Conservation (phyloP, 306 rosid genomes). For the Gynostemma pentaphyllum region DNA sequence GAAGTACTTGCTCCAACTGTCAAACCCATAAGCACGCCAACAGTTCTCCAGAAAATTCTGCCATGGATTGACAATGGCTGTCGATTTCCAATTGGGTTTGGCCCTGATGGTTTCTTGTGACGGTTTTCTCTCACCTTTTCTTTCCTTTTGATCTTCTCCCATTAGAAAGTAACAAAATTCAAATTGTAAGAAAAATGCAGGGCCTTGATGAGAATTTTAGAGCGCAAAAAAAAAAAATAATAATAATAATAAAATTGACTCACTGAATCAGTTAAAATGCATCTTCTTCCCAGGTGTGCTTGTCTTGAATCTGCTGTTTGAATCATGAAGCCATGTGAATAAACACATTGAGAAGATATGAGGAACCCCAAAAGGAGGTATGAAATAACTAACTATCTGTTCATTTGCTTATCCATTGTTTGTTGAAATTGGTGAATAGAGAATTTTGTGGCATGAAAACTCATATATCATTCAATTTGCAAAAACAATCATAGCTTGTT, state of each 20-base stretch:
- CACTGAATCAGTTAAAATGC: not conserved
- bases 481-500: slow-evolving; percentile 1
- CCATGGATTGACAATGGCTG: not conserved
- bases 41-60: too few relatives aligned
- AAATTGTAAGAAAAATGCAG: not conserved
- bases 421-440: too few relatives aligned
- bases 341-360: not conserved
- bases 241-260: too few relatives aligned
- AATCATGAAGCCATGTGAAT: not conserved
- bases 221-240: not conserved
- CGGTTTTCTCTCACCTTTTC: not conserved
- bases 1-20: too few relatives aligned
- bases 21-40: too few relatives aligned
- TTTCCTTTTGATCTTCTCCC: not conserved
- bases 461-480: not conserved
- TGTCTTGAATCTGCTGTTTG: not conserved
- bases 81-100: slow-evolving; percentile 5
- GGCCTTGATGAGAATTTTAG: not conserved
- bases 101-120: slow-evolving; percentile 4
- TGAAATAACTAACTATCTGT: not conserved
- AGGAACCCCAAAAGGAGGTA: not conserved
- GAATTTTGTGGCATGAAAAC: not conserved
- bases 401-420: not conserved
- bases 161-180: not conserved
- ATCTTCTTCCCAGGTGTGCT: not conserved